These are phyloP conservation scores for Suillus fuscotomentosus DNA, from an alignment of 768 basidiomycete species.

Conservation along the genomic window DNA sequence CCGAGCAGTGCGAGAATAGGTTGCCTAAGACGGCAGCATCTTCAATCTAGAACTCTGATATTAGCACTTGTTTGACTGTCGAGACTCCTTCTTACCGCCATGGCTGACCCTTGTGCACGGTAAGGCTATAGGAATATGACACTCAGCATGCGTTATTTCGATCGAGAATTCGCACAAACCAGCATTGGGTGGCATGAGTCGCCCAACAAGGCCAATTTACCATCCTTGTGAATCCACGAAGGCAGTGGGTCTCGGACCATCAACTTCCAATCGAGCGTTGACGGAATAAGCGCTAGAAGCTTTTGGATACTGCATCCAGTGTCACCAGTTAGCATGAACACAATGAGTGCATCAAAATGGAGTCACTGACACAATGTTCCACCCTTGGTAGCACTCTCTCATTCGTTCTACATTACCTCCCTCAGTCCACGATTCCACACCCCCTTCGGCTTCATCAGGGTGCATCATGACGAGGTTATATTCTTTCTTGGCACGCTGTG, in stretches of 20 bases:
- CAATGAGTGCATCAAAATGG: neutral
- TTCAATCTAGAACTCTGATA: conserved; percentile 28
- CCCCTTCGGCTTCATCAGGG: conserved; percentile 34
- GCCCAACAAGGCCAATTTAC: conserved; percentile 46
- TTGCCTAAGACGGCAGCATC: conserved; percentile 42
- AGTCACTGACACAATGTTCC: conserved; percentile 44
- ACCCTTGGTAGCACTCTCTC: conserved; percentile 43
- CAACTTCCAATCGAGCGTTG: conserved; percentile 46
- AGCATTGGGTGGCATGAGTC: conserved; percentile 62
- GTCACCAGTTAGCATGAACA: conserved; percentile 5
- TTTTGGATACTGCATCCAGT: conserved; percentile 37
- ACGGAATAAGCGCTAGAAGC: conserved; percentile 43
- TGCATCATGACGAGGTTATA: conserved; percentile 48
- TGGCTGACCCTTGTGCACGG: conserved; percentile 54
- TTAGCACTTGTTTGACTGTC: neutral
- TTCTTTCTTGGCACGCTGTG: conserved; percentile 35
- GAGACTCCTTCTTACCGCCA: conserved; percentile 39
- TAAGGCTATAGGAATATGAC: conserved; percentile 37
- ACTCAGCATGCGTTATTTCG: neutral
- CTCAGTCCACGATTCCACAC: conserved; percentile 41
- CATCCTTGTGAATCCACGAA: conserved; percentile 47
- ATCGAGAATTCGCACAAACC: conserved; percentile 16
- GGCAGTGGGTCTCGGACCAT: conserved; percentile 47
- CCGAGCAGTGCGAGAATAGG: conserved; percentile 47
- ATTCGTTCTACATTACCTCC: conserved; percentile 46